These are phyloP conservation scores for Picea glauca DNA, from an alignment of 75 land plant species.

Conservation along the genomic window DNA sequence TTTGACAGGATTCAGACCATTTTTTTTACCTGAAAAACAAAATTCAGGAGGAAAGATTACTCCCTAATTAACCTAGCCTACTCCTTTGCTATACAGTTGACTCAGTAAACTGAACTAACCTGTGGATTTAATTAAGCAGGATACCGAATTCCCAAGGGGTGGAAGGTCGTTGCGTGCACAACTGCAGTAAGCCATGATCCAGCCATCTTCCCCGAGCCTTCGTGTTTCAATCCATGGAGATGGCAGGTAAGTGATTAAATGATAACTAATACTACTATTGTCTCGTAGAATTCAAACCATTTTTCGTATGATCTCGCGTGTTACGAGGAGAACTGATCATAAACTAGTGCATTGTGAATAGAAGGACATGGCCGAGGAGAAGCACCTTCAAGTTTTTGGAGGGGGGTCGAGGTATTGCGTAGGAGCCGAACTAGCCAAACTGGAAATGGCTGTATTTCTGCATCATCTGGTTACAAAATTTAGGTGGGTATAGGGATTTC, in stretches of 20 bases:
- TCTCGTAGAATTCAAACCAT: too few species aligned
- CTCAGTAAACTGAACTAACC: background rate
- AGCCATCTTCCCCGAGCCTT: slow-evolving; percentile 19
- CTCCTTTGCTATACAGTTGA: background rate
- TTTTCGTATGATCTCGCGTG: too few species aligned
- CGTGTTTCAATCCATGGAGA: slow-evolving; percentile 27
- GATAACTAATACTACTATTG: slow-evolving; percentile 1
- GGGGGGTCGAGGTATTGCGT: slow-evolving; percentile 35
- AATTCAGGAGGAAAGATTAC: too few species aligned
- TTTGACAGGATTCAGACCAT: background rate
- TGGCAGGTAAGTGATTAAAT: slow-evolving; percentile 15
- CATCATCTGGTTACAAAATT: slow-evolving; percentile 32
- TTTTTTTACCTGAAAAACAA: too few species aligned
- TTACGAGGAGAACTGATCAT: too few species aligned
- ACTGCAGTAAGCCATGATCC: slow-evolving; percentile 23
- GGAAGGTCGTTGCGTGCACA: slow-evolving; percentile 25
- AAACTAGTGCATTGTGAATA: background rate
- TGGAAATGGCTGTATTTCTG: slow-evolving; percentile 19
- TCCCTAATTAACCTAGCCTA: too few species aligned
- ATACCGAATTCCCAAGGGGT: slow-evolving; percentile 30
- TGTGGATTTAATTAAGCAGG: background rate
- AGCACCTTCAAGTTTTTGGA: slow-evolving; percentile 26
- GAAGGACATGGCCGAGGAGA: background rate
- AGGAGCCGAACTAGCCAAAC: slow-evolving; percentile 23
- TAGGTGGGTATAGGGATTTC: background rate